Percentiles rank a stretch among this genome's conserved stretches.
Conservation (phyloP, 257 asterid genomes). For the Nemophila menziesii region DNA sequence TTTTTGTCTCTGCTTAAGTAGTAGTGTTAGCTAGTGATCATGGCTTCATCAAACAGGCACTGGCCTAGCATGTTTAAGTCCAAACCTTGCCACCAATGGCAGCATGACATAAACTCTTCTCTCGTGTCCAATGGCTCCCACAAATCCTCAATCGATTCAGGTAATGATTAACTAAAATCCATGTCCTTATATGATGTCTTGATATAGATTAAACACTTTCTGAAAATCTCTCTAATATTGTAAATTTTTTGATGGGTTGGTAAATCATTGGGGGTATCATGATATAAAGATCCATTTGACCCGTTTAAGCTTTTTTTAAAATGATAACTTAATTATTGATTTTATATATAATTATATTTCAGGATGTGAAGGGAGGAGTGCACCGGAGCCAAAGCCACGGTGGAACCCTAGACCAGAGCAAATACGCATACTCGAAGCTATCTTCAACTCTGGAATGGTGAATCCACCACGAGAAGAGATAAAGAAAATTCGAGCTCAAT, state of each 20-base stretch:
- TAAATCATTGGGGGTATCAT: too few relatives aligned
- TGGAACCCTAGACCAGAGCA: conserved; percentile 98
- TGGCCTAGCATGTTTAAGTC: conserved; percentile 56
- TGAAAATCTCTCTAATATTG: too few relatives aligned
- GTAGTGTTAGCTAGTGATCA: background rate
- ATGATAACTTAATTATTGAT: background rate
- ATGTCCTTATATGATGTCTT: too few relatives aligned
- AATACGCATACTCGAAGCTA: conserved; percentile 70
- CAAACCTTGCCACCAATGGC: conserved; percentile 70
- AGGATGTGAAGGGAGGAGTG: background rate
- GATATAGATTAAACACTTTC: too few relatives aligned
- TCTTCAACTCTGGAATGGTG: conserved; percentile 93
- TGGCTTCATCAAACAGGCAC: conserved; percentile 45
- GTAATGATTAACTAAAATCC: conserved; percentile 18
- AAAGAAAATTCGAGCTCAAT: conserved; percentile 63
- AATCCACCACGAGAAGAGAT: conserved; percentile 94
- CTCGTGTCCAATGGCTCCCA: conserved; percentile 16
- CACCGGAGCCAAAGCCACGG: conserved; percentile 93
- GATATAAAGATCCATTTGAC: background rate
- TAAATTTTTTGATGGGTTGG: too few relatives aligned
- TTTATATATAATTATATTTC: background rate
- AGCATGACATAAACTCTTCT: conserved; percentile 46
- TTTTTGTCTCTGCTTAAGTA: conserved; percentile 1
- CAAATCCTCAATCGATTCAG: conserved; percentile 17
- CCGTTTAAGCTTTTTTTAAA: background rate